Base-by-base conservation (phyloP, 164 flowering plant species). In the Kalanchoe fedtschenkoi region DNA sequence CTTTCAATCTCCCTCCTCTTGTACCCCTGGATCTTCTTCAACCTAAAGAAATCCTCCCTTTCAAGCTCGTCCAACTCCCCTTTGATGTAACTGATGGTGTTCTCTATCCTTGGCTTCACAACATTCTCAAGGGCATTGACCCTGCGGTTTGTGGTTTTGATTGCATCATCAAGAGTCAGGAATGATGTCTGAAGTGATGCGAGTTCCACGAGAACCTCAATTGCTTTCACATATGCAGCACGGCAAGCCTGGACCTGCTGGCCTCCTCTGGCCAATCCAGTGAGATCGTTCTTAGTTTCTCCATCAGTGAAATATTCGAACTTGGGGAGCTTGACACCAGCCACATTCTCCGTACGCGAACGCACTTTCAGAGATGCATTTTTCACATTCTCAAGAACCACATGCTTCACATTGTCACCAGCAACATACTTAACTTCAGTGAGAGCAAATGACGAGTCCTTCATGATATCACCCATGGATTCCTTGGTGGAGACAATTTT, bases 41-140 rank as follows among this genome's bases (percentile, higher is more conserved):
- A 68, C 78, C 98, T 80, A 61, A 91, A 89, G 71, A 91, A 91
- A 69, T 91, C 98, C 71, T 91, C 96, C 61, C 98, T 85, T 64
- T 91, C 98, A 55, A 91, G 79, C 82, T 91, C 98, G 76, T 91
- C 96, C 72, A 91, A 61, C 76, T 91, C 96, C 3, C 82, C 95
- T 72, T 87, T 91, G 53, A 89, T 91, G 65, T 91, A 91, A 61
- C 17, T 79, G 4, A 91, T 81, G 0, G 98, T 91, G 30, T 91
- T 91, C 75, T 91, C 98, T 66, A 89, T 61, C 66, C 88, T 83
- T 8, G 98, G 96, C 72, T 91, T 91, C 69, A 89, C 96, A 28
- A 91, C 96, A 76, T 85, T 91, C 81, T 91, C 98, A 62, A 91
- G 54, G 22, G 98, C 96, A 77, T 91, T 91, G n/a, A 91, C 98